A percentile compares a stretch with the other conserved stretches of the same genome.
Evolutionary conservation across 495 filamentous ascomycete genomes (phyloP).

Genomic region (Filosporella fistucella): DNA sequence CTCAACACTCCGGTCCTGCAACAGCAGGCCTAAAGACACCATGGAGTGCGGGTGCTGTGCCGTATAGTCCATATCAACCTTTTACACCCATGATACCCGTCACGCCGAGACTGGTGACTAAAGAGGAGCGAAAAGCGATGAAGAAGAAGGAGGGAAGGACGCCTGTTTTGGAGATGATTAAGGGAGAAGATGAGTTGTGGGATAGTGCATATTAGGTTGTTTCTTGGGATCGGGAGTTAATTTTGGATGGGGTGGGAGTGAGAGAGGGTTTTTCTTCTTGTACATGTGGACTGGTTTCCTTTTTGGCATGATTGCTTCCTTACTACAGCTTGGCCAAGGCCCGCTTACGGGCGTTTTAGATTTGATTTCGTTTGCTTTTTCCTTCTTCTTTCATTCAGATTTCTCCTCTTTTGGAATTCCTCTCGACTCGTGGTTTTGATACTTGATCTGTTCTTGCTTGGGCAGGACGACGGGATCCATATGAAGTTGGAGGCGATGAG

Average conservation of each 20-base stretch:
- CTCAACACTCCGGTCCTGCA: slow-evolving; percentile 27
- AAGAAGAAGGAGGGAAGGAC: slow-evolving; percentile 54
- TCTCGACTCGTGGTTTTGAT: too few relatives aligned
- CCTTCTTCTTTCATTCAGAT: too few relatives aligned
- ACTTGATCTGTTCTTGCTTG: too few relatives aligned
- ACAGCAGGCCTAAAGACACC: slow-evolving; percentile 54
- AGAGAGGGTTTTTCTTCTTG: too few relatives aligned
- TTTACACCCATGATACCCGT: slow-evolving; percentile 85
- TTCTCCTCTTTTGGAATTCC: too few relatives aligned
- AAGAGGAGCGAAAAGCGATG: slow-evolving; percentile 67
- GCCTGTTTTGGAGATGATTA: slow-evolving; percentile 49
- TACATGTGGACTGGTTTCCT: too few relatives aligned
- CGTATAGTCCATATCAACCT: slow-evolving; percentile 90
- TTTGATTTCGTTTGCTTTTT: too few relatives aligned
- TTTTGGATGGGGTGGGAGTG: not conserved
- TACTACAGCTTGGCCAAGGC: too few relatives aligned
- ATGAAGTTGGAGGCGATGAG: too few relatives aligned
- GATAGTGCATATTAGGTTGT: slow-evolving; percentile 27
- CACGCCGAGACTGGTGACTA: slow-evolving; percentile 74
- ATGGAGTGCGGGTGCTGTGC: slow-evolving; percentile 67
- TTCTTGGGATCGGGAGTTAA: not conserved
- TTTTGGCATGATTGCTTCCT: too few relatives aligned
- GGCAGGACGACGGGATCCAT: too few relatives aligned
- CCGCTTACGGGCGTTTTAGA: too few relatives aligned
- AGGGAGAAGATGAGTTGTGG: slow-evolving; percentile 49